Evolutionary conservation across 495 filamentous ascomycete species (phyloP).

Genomic region (Thermochaetoides thermophila): DNA sequence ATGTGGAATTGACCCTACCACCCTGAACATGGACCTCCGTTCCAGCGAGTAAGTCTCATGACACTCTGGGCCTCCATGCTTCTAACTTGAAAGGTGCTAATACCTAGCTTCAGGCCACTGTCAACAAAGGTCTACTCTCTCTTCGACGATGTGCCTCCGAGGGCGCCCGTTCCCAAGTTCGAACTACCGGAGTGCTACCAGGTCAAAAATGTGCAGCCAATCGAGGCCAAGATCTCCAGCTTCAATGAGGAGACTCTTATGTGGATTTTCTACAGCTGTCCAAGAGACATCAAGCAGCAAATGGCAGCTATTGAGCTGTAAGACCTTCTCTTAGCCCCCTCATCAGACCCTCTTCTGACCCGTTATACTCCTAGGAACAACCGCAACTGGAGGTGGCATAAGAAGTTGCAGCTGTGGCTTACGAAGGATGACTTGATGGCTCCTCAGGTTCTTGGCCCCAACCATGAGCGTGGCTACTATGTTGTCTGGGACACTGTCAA

Average conservation of each 20-base stretch:
- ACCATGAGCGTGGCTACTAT: slow-evolving; percentile 75
- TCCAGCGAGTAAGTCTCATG: slow-evolving; percentile 59
- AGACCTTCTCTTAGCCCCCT: slow-evolving; percentile 7
- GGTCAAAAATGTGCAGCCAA: slow-evolving; percentile 70
- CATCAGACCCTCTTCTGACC: slow-evolving; percentile 7
- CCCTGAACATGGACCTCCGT: slow-evolving; percentile 64
- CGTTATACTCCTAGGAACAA: slow-evolving; percentile 22
- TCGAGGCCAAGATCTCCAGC: slow-evolving; percentile 61
- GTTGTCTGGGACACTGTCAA: slow-evolving; percentile 72
- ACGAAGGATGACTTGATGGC: slow-evolving; percentile 70
- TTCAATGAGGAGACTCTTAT: slow-evolving; percentile 89
- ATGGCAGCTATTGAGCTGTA: slow-evolving; percentile 69
- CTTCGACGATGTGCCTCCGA: slow-evolving; percentile 53
- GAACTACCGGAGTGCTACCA: slow-evolving; percentile 69
- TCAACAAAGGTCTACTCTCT: slow-evolving; percentile 43
- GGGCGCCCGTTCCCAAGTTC: slow-evolving; percentile 64
- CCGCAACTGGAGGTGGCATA: slow-evolving; percentile 90
- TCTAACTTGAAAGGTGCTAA: slow-evolving; percentile 1
- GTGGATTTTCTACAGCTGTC: slow-evolving; percentile 88
- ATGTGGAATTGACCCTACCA: slow-evolving; percentile 62
- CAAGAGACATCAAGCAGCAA: slow-evolving; percentile 71
- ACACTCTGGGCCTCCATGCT: too few relatives aligned
- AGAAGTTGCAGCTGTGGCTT: slow-evolving; percentile 75
- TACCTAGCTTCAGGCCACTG: slow-evolving; percentile 15
- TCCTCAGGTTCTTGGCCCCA: slow-evolving; percentile 48